Conservation (phyloP, 192 early-diverging fungal species). For the Haplosporangium gracile region DNA sequence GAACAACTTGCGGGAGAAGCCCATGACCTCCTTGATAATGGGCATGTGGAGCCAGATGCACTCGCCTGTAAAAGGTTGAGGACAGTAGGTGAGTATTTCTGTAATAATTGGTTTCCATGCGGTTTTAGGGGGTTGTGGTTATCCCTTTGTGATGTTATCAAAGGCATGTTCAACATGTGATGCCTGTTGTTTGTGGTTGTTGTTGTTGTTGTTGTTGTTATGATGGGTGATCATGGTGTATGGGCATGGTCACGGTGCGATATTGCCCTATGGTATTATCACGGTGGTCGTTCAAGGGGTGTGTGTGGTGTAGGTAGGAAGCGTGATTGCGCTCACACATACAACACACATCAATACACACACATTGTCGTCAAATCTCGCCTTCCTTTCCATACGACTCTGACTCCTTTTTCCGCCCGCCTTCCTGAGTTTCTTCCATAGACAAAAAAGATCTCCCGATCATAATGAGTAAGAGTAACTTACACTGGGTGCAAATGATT, state of each 20-base stretch:
- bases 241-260: not conserved
- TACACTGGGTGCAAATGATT: slow-evolving; percentile 96
- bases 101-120: not conserved
- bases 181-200: not conserved
- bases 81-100: not conserved
- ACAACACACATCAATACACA: not conserved
- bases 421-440: not conserved
- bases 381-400: not conserved
- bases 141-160: not conserved
- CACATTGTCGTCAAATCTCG: not conserved
- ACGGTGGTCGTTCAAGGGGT: not conserved
- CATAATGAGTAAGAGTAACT: not conserved
- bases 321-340: not conserved
- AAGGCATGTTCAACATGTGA: not conserved
- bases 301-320: not conserved
- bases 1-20: slow-evolving; percentile 85
- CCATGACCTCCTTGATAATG: slow-evolving; percentile 92
- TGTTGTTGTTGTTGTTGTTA: not conserved
- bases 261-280: not conserved
- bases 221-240: not conserved
- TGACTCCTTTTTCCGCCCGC: not conserved
- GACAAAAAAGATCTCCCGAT: not conserved
- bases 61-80: slow-evolving; percentile 69
- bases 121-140: not conserved
- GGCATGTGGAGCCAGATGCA: slow-evolving; percentile 98